Percentiles rank a stretch among this genome's conserved stretches.
Evolutionary conservation across 768 basidiomycete genomes (phyloP).

Genomic region (Hydnomerulius pinastri): DNA sequence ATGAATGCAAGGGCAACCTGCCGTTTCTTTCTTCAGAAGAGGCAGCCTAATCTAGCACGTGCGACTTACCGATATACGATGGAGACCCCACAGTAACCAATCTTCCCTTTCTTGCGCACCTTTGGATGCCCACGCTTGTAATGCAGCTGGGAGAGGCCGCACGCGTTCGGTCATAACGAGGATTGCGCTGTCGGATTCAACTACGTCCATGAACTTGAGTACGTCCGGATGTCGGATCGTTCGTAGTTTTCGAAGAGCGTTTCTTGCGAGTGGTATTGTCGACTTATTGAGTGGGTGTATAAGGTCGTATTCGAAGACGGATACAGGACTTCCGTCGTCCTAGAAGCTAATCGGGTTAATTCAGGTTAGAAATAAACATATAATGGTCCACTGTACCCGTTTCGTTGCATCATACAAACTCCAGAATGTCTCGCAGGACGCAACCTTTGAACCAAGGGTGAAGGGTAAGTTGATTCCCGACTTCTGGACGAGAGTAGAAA

Average conservation of each 20-base stretch:
- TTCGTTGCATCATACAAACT: slow-evolving; percentile 86
- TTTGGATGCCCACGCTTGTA: slow-evolving; percentile 65
- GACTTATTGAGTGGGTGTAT: slow-evolving; percentile 59
- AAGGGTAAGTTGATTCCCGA: slow-evolving; percentile 92
- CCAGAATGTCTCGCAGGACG: slow-evolving; percentile 75
- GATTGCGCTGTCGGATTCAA: slow-evolving; percentile 84
- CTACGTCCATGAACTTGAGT: slow-evolving; percentile 91
- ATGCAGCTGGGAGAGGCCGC: slow-evolving; percentile 62
- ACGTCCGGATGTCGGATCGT: slow-evolving; percentile 95
- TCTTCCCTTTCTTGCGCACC: slow-evolving; percentile 72
- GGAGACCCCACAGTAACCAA: slow-evolving; percentile 93
- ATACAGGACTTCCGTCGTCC: slow-evolving; percentile 87
- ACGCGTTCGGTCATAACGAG: slow-evolving; percentile 97
- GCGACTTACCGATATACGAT: slow-evolving; percentile 74
- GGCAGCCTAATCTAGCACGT: no score
- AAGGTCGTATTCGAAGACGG: slow-evolving; percentile 91
- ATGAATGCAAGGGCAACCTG: slow-evolving; percentile 90
- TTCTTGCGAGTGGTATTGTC: slow-evolving; percentile 76
- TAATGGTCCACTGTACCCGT: slow-evolving; percentile 53
- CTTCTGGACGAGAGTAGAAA: slow-evolving; percentile 88
- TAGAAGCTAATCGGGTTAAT: slow-evolving; percentile 35
- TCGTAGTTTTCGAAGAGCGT: slow-evolving; percentile 86
- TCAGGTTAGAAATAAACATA: slow-evolving; percentile 9
- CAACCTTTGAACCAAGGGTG: slow-evolving; percentile 72
- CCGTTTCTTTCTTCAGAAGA: background rate